Evolutionary conservation across 2,329 filamentous ascomycete genomes (phyloP), one percentile per base, ranked within the genome.

Genomic region (Claviceps monticola): DNA sequence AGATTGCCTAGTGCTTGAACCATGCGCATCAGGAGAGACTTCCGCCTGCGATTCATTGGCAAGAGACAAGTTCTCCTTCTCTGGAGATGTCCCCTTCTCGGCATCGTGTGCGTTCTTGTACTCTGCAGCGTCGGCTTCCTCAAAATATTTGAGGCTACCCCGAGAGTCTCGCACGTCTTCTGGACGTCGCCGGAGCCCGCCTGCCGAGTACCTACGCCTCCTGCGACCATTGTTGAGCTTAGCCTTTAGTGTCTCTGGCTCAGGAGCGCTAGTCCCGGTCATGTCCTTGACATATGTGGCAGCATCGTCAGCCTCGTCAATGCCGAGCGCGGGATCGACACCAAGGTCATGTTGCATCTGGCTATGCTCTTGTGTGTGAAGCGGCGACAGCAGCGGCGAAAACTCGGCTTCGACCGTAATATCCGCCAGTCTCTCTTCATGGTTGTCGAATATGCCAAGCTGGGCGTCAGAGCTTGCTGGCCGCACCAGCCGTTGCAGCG

Each of bases 71-170:
- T 38, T 17, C 38, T 53, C 45, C 7, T 26, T 50, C 5, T 52
- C 49, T 17, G 29, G 21, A 6, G 43, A 45, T 2, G 46, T 16
- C 2, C 39, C 50, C 19, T 16, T 51, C 21, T 19, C 8, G 17
- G 45, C 19, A 29, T 53, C 53, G 19, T 52, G 50, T 21, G 57
- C 57, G 36, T 62, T 58, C 43, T 82, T 81, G 66, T 91, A 89
- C 2, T 81, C 86, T 43, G 82, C 82, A 61, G 94, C 91, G 21
- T 90, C 88, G 29, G 91, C 88, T 59, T 94, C 87, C 61, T 95
- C 89, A 60, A 86, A 90, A 59, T 90, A 95, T 64, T 95, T 83
- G n/a, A 96, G 74, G 56, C 86, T 78, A n/a, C 88, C 85, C 50
- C 84, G 75, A 9, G 79, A 74, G 13, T 83, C 78, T 17, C 76